Evolutionary conservation across 257 asterid genomes (phyloP), one percentile per base, ranked within the genome.

Genomic region (Primulina eburnea): DNA sequence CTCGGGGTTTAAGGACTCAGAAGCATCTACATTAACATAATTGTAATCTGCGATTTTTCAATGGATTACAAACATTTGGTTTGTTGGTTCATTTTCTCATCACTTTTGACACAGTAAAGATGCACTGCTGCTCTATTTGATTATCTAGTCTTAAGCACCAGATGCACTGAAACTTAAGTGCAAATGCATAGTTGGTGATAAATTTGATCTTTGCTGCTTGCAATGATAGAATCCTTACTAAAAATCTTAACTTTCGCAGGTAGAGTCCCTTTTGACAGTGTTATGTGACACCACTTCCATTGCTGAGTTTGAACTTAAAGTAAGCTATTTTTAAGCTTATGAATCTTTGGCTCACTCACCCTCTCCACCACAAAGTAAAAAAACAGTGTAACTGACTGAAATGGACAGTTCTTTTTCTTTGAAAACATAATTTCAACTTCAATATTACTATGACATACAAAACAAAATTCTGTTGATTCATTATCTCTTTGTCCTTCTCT

Each of bases 271-370:
- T 66, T 78, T 92, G 81, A 71, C 80, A 1, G 75, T 71, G 30
- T 77, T 92, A 71, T 90, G 98, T 52, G 90, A 88, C 78, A 84
- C 98, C 66, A 78, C 92, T 57, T 88, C 98, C 72, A 88, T 92
- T 34, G 96, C 96, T 0, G 93, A 90, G 83, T 76, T 92, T 73
- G 94, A 92, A 70, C 84, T 92, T 57, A 92, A 90, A 79, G 97
- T 92, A 70, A 82, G 88, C 68, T 61, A 2, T 53, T 50, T 32
- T 43, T 14, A 65, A 35, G 52, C 59, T 34, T 53, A 8, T 5
- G n/a, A 34, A 57, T 28, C 34, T 43, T 43, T 28, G 66, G 37
- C 38, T 55, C 62, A 67, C 60, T 62, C 62, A 20, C 50, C 20
- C 26, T 64, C 8, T 26, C 62, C 62, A 33, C 18, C 63, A 20